Percentiles rank a stretch among this genome's conserved stretches.
Evolutionary conservation across 2,329 filamentous ascomycete genomes (phyloP).

Genomic region (Fusarium graminum): DNA sequence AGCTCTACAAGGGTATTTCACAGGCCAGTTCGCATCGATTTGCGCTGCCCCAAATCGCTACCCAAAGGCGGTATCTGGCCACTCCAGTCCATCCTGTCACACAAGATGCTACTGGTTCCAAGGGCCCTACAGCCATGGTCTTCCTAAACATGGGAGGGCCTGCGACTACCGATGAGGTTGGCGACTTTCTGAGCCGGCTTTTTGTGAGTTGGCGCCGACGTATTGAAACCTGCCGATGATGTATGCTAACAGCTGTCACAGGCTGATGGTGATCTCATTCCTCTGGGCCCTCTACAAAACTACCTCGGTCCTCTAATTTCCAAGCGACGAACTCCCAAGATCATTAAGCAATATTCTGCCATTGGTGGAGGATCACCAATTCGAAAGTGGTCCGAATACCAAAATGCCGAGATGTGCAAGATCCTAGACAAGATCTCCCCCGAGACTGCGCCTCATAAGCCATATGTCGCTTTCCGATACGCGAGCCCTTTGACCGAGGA

Average conservation of each 20-base stretch:
- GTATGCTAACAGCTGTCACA: constrained; percentile 54
- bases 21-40: constrained; percentile 47
- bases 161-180: constrained; percentile 87
- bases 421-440: constrained; percentile 91
- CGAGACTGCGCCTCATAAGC: constrained; percentile 94
- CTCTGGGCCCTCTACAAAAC: constrained; percentile 89
- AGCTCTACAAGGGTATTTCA: constrained; percentile 49
- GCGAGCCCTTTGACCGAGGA: constrained; percentile 93
- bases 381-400: constrained; percentile 96
- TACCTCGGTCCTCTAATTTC: constrained; percentile 93
- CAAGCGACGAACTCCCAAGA: constrained; percentile 90
- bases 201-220: constrained; percentile 74
- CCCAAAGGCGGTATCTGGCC: constrained; percentile 53
- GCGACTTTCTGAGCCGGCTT: constrained; percentile 87
- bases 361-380: constrained; percentile 99
- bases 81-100: constrained; percentile 78
- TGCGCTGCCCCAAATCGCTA: constrained; percentile 49
- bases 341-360: constrained; percentile 92
- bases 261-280: constrained; percentile 94
- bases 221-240: constrained; percentile 8
- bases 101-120: constrained; percentile 75
- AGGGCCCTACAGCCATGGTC: constrained; percentile 96
- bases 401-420: constrained; percentile 96
- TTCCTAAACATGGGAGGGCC: constrained; percentile 99
- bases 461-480: constrained; percentile 97